Conservation (phyloP, 495 filamentous ascomycete species). For the Penicillium macrosclerotiorum region DNA sequence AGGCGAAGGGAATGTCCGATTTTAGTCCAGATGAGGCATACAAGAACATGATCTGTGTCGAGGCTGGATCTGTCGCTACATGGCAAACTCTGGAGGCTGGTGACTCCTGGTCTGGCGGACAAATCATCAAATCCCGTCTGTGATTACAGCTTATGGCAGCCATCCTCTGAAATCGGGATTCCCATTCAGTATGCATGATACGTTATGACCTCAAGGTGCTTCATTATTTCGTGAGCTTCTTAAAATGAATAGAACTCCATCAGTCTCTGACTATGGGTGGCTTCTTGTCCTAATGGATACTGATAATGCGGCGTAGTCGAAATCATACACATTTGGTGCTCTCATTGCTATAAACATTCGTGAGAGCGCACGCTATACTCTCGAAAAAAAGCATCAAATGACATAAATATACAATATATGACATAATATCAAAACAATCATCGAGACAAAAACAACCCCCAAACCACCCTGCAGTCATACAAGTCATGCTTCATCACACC, state of each 20-base stretch:
- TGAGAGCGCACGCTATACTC: too few species aligned
- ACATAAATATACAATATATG: too few species aligned
- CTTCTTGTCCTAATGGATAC: too few species aligned
- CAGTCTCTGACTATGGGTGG: too few species aligned
- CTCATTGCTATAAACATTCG: too few species aligned
- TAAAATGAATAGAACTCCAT: constrained; percentile 4
- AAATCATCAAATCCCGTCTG: constrained; percentile 58
- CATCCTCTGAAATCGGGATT: neutral
- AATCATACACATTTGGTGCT: too few species aligned
- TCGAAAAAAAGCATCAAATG: too few species aligned
- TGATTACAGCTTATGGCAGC: constrained; percentile 4
- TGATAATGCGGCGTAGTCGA: too few species aligned
- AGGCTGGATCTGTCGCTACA: constrained; percentile 76
- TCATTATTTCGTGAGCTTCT: constrained; percentile 2
- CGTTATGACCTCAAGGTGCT: constrained; percentile 19
- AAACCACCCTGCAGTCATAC: neutral
- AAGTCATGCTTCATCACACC: neutral
- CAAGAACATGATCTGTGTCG: constrained; percentile 90
- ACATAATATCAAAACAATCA: neutral
- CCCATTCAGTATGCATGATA: constrained; percentile 5
- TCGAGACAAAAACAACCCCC: neutral
- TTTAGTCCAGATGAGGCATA: constrained; percentile 88
- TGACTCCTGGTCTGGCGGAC: constrained; percentile 86
- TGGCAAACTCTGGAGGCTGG: constrained; percentile 84
- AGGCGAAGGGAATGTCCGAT: constrained; percentile 76